Conservation (phyloP, 2,329 filamentous ascomycete species). For the Arthrobotrys megalospora region DNA sequence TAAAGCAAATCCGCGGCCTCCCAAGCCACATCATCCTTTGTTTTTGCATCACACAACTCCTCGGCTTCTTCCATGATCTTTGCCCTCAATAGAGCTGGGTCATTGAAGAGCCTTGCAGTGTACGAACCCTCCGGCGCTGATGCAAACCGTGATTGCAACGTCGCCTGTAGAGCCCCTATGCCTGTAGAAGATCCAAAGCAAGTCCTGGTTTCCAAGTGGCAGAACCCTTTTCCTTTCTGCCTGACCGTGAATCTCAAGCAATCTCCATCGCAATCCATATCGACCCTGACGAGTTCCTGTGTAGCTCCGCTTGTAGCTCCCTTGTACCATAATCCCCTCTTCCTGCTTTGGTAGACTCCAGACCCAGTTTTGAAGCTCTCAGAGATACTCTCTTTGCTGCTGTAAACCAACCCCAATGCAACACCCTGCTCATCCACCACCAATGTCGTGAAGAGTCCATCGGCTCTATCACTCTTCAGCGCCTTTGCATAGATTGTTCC, state of each 20-base stretch:
- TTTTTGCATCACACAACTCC: conserved; percentile 89
- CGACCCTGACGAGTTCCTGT: conserved; percentile 87
- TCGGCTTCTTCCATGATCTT: conserved; percentile 99
- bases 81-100: conserved; percentile 87
- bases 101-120: conserved; percentile 91
- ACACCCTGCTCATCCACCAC: conserved; percentile 90
- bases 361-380: conserved; percentile 85
- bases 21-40: conserved; percentile 87
- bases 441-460: conserved; percentile 88
- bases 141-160: conserved; percentile 82
- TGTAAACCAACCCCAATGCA: conserved; percentile 92
- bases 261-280: conserved; percentile 93
- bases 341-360: conserved; percentile 96
- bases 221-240: conserved; percentile 92
- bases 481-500: conserved; percentile 80
- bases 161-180: conserved; percentile 87
- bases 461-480: conserved; percentile 84
- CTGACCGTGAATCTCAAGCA: conserved; percentile 90
- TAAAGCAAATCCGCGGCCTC: conserved; percentile 97
- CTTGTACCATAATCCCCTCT: conserved; percentile 96
- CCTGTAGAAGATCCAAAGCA: conserved; percentile 91
- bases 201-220: conserved; percentile 89
- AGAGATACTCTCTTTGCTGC: conserved; percentile 88
- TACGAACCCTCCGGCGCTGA: conserved; percentile 92
- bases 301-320: conserved; percentile 94